Base-by-base conservation (phyloP, 2,329 filamentous ascomycete genomes). In the Anthostomella pinea region DNA sequence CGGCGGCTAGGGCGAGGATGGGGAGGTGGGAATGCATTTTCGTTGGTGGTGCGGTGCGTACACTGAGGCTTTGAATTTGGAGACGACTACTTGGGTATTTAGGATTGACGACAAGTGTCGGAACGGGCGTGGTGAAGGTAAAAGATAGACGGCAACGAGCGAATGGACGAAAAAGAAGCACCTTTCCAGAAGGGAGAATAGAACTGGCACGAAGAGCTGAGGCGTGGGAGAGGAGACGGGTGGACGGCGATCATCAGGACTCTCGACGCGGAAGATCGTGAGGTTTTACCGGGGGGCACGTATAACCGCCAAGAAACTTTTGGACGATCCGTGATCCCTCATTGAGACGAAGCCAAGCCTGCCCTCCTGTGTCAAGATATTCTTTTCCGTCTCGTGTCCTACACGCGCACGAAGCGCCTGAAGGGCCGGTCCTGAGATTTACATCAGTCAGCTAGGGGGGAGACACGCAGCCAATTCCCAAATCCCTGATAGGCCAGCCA, bases 171-270 rank as follows among this genome's bases (percentile, higher is more conserved):
- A 35, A 35, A 40, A 41, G 10, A 45, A 30, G 27, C 22, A 31
- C 48, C 40, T 47, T 43, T 43, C 31, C 41, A 40, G 45, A 49
- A 49, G 44, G 46, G 42, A 38, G 32, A 42, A 30, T 29, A 38
- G 22, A 34, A 30, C 18, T 19, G 38, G 10, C 41, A 41, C 24
- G 38, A 34, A 42, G 21, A 38, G 28, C 27, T 40, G 36, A 35
- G 18, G 22, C 20, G 32, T 19, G 42, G 32, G 35, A 20, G 10
- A 10, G 30, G 30, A 33, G 30, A 14, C 14, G 19, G 17, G 14
- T 6, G 13, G 30, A 33, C 33, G 34, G 8, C 27, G 27, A 46
- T 43, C 37, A n/a, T n/a, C n/a, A n/a, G n/a, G n/a, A n/a, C n/a
- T n/a, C n/a, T n/a, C n/a, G n/a, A n/a, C n/a, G n/a, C 29, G 25